Evolutionary conservation across 202 grass and related monocot species (phyloP).

Genomic region (Thinopyrum obtusiflorum): DNA sequence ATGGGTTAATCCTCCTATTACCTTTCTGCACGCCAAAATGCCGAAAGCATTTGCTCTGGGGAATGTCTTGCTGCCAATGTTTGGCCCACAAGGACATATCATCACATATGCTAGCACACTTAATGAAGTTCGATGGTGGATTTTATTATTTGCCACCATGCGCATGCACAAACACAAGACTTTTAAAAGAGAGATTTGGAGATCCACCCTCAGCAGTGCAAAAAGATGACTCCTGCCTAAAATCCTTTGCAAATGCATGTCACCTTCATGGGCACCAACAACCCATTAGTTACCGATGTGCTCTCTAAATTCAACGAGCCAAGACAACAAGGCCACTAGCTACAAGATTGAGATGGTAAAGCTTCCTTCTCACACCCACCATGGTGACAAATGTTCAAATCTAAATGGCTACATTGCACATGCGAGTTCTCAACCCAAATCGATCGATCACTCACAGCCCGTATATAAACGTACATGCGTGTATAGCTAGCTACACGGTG

Average conservation of each 20-base stretch:
- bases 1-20: background rate
- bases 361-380: background rate
- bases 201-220: constrained; percentile 25
- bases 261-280: constrained; percentile 34
- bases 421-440: no score
- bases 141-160: background rate
- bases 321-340: constrained; percentile 1
- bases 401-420: no score
- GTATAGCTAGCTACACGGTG: background rate
- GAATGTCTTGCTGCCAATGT: background rate
- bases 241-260: constrained; percentile 25
- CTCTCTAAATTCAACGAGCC: constrained; percentile 11
- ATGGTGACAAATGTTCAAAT: background rate
- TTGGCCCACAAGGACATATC: background rate
- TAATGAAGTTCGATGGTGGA: background rate
- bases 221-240: constrained; percentile 18
- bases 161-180: background rate
- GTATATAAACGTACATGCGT: constrained; percentile 24
- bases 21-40: background rate
- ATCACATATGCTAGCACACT: background rate
- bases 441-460: background rate
- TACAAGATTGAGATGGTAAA: background rate
- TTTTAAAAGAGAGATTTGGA: background rate
- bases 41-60: background rate
- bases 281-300: constrained; percentile 30